Evolutionary conservation across 306 rosid species (phyloP), one percentile per base, ranked within the genome.

Genomic region (Medicago ruthenica): DNA sequence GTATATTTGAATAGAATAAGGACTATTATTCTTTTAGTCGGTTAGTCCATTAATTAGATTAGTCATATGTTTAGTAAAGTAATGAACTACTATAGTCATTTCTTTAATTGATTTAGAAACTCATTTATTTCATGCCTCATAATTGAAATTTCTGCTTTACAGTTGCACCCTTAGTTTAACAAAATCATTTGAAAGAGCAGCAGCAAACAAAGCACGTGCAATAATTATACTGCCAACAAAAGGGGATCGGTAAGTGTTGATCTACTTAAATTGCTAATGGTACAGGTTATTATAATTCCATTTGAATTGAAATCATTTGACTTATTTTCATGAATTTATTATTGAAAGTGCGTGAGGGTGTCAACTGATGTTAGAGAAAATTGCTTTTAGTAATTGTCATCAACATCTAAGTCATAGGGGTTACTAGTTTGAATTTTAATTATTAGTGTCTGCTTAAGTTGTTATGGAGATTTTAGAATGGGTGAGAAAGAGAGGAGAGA

Each of bases 161-260:
- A 95, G 99, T 87, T 90, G 99, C 78, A 89, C 97, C 83, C 92
- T 91, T 31, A 93, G 70, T 80, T 82, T 91, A 86, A 91, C 98
- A 71, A 89, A 89, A 83, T 93, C 98, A 41, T 93, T 85, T 85
- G 96, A 93, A 87, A 93, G 97, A 80, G 98, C 98, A 44, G 98
- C 98, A 16, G 96, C 96, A 75, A 80, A 82, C 89, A 90, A 84
- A 86, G 97, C 99, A 48, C 96, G 98, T 60, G 86, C 99, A 51
- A 87, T 95, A 71, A 95, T 95, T 81, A 95, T 95, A 80, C 84
- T 95, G 70, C 97, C 97, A 62, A 86, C 93, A 3, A 95, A 95
- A 83, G 96, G 83, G 80, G 99, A 95, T 50, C 80, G 96, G 99
- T 95, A 75, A 86, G 96, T 80, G 70, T 55, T 80, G 68, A 57